Base-by-base conservation (phyloP, 306 rosid genomes). In the Heteromeles arbutifolia region DNA sequence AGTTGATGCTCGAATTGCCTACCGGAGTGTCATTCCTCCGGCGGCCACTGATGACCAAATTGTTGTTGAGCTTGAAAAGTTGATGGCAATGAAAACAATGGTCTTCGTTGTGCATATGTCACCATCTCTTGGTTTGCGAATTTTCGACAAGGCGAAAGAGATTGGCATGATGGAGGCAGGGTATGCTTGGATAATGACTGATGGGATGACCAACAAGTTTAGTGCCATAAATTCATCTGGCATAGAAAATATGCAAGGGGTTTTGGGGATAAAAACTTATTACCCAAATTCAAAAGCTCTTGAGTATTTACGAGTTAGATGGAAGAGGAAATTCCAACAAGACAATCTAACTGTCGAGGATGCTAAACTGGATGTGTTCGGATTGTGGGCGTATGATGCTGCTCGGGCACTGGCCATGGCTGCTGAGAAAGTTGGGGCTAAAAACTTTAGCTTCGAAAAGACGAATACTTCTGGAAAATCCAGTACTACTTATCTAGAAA, bases 331-430 rank as follows among this genome's bases (percentile, higher is more conserved):
- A 56, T 87, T 86, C 67, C 22, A 77, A 11, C 63, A 8, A 0
- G 84, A 86, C 1, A 54, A 87, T 74, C 88, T 85, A 25, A 44
- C 39, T 2, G 69, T 72, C 41, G n/a, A 57, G 17, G 69, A 84
- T 15, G 37, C 24, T 39, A 24, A 64, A 12, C 21, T 74, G 45
- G 11, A 45, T 14, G 44, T 45, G 28, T 43, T 5, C 0, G 29
- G 72, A 69, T 25, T 81, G 37, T 88, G 90, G 96, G 92, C 92
- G 65, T 81, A 88, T 65, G 92, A 88, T 66, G 72, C 86, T 12
- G 69, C 84, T 77, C 41, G 76, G 17, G 90, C 92, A 8, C 50
- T 88, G 11, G 92, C 88, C 25, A 81, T 50, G 78, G 89, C 89
- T 4, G 62, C 83, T 8, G 89, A 88, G 73, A 63, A 82, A 17